Conservation (phyloP, 345 rosid genomes). For the Citrus cavaleriei region DNA sequence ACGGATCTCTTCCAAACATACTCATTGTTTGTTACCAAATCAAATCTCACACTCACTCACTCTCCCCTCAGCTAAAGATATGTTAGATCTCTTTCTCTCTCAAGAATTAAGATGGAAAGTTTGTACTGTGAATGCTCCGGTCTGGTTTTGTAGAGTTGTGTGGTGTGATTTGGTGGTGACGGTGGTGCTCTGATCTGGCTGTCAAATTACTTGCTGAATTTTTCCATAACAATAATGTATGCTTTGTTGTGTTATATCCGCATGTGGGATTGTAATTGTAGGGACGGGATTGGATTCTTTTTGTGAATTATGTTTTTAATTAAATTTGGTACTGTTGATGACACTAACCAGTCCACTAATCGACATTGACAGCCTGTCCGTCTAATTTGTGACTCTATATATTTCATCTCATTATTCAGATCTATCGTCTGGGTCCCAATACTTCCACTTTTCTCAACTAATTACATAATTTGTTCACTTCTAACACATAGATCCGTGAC, state of each 20-base stretch:
- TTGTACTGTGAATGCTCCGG: neutral
- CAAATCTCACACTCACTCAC: no score
- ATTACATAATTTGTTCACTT: no score
- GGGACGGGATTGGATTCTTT: neutral
- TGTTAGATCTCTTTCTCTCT: neutral
- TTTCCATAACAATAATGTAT: no score
- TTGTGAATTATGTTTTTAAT: neutral
- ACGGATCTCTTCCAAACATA: slow-evolving; percentile 97
- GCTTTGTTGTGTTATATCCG: no score
- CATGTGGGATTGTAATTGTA: neutral
- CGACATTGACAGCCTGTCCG: slow-evolving; percentile 28
- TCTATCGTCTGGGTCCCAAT: no score
- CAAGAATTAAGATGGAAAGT: neutral
- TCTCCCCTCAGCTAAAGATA: neutral
- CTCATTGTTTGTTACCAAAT: slow-evolving; percentile 11
- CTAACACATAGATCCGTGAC: no score
- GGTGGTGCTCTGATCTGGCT: neutral
- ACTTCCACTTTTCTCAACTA: no score
- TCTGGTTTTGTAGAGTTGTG: neutral
- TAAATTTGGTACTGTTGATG: slow-evolving; percentile 1
- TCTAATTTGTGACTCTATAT: neutral
- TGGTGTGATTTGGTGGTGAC: no score
- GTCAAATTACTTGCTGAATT: neutral
- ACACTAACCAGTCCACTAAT: slow-evolving; percentile 19
- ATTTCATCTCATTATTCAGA: neutral